phyloP scores from a whole-genome alignment of 148 eudicot genomes.

The Polygonum aviculare region DNA sequence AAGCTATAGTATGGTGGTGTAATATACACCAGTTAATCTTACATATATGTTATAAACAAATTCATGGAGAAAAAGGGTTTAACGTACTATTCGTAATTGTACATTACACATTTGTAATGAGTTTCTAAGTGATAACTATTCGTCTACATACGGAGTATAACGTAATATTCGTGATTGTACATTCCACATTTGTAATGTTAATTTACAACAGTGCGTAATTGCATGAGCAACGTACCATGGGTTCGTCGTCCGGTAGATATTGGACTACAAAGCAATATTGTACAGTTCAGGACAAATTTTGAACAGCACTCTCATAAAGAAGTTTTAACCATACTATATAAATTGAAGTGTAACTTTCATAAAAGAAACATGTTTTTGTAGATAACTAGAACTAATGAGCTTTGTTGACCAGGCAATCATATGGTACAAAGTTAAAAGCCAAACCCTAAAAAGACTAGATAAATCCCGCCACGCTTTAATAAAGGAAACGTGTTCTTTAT shows the following conservation, averaged over 20 bases:
- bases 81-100: too few species aligned
- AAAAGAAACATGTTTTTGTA: background rate
- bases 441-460: background rate
- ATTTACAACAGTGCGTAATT: background rate
- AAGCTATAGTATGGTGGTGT: too few species aligned
- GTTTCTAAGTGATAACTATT: too few species aligned
- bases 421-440: background rate
- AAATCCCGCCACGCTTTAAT: background rate
- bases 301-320: background rate
- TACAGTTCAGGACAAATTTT: background rate
- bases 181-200: background rate
- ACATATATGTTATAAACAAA: too few species aligned
- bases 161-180: too few species aligned
- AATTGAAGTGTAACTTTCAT: background rate
- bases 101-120: too few species aligned
- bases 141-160: too few species aligned
- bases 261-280: background rate
- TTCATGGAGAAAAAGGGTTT: too few species aligned
- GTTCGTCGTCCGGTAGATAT: background rate
- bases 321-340: background rate
- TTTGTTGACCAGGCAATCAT: constrained; percentile 4
- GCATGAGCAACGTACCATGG: background rate
- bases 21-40: too few species aligned
- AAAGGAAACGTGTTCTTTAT: background rate
- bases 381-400: background rate